Evolutionary conservation across 257 asterid genomes (phyloP), one percentile per base, ranked within the genome.

Genomic region (Solanum chmielewskii): DNA sequence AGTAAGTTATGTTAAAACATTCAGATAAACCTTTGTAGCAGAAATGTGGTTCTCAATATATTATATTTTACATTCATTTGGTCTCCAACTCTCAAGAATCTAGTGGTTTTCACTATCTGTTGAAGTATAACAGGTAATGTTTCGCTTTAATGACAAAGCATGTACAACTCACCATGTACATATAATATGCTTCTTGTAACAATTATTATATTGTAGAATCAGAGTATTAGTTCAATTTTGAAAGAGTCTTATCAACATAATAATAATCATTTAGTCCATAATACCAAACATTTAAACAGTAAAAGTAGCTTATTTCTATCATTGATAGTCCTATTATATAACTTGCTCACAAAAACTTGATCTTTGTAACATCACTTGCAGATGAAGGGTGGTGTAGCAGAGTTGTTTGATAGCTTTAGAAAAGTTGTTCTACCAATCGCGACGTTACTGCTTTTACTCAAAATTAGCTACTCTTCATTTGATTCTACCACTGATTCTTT

Each of bases 361-460:
- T 81, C 21, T 16, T 45, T 0, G 4, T 9, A 49, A 49, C 31
- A 52, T 81, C 5, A 68, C 47, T 52, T 70, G 25, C 68, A 84
- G 77, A 88, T 88, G 90, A 88, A 88, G 86, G 64, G 45, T 74
- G 59, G 77, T 42, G 21, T 33, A 4, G 66, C 49, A 52, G 87
- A 71, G 85, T n/a, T 81, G 29, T 82, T 83, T 25, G 75, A 73
- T 3, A 80, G 39, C 25, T 44, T 86, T 35, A 80, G 84, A 59
- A 86, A 68, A 11, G 25, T 59, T 39, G 25, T 88, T 37, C 45
- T 88, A 8, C 90, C 90, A 86, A 42, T 80, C 80, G 29, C 83
- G 1, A 78, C 88, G 33, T 68, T 86, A 78, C 35, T 60, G 23
- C 86, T 88, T 69, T 37, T 88, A 81, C 23, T 86, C 41, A 49